Percentiles rank a stretch among this genome's conserved stretches.
These are phyloP conservation scores for Penicillium sp. DNA, from an alignment of 2,329 filamentous ascomycete genomes.

Conservation along the genomic window DNA sequence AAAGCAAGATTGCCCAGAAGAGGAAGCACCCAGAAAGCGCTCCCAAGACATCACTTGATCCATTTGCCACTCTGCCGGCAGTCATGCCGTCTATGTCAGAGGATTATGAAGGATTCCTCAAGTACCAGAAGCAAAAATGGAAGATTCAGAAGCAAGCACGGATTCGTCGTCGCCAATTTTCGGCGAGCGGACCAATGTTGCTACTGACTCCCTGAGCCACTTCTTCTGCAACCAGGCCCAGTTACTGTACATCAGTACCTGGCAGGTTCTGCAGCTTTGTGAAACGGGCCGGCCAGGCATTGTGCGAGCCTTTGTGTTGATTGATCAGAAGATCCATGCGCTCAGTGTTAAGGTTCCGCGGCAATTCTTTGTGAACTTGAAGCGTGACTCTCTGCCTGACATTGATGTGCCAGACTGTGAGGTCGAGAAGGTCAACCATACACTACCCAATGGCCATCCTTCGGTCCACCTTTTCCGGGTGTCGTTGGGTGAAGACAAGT, in stretches of 20 bases:
- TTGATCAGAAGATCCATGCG: conserved; percentile 84
- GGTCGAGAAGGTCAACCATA: conserved; percentile 90
- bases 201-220: conserved; percentile 58
- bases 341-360: conserved; percentile 85
- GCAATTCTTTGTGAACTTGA: conserved; percentile 86
- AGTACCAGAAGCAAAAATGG: conserved; percentile 98
- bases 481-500: conserved; percentile 80
- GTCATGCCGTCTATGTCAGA: conserved; percentile 78
- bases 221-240: conserved; percentile 92
- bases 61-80: conserved; percentile 74
- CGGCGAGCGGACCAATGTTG: conserved; percentile 67
- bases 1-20: conserved; percentile 55
- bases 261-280: conserved; percentile 87
- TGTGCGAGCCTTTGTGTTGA: conserved; percentile 82
- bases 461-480: conserved; percentile 93
- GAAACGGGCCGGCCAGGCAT: conserved; percentile 79
- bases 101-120: conserved; percentile 80
- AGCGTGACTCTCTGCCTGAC: conserved; percentile 78
- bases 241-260: conserved; percentile 81
- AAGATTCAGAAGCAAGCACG: conserved; percentile 92
- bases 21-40: conserved; percentile 67
- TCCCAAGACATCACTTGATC: conserved; percentile 60
- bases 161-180: conserved; percentile 83
- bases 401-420: conserved; percentile 79
- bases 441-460: conserved; percentile 87